phyloP scores from a whole-genome alignment of 768 basidiomycete species.

The Suillus subalutaceus region DNA sequence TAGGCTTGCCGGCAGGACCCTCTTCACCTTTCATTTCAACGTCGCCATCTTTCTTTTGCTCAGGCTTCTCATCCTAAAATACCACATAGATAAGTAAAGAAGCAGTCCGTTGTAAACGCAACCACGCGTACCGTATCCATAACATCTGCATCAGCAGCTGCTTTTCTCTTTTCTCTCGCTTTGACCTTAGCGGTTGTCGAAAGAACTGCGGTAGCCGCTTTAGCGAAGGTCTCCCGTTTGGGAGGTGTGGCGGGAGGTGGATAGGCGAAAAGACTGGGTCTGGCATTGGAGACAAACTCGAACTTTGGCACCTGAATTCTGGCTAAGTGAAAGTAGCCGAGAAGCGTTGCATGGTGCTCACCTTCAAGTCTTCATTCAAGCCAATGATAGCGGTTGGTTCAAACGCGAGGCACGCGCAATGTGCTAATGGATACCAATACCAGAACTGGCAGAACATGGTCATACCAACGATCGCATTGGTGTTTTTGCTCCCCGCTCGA shows the following conservation, averaged over 20 bases:
- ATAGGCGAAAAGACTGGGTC: slow-evolving; percentile 91
- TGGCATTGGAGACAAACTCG: slow-evolving; percentile 87
- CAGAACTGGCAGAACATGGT: slow-evolving; percentile 98
- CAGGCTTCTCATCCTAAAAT: slow-evolving; percentile 55
- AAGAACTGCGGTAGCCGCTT: slow-evolving; percentile 92
- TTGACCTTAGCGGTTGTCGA: slow-evolving; percentile 98
- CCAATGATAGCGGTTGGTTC: slow-evolving; percentile 96
- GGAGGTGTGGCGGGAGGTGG: slow-evolving; percentile 84
- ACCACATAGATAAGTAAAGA: slow-evolving; percentile 19
- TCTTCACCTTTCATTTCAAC: slow-evolving; percentile 82
- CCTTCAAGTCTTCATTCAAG: slow-evolving; percentile 83
- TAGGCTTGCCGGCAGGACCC: slow-evolving; percentile 43
- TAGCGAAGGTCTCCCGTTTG: slow-evolving; percentile 89
- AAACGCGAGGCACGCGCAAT: slow-evolving; percentile 90
- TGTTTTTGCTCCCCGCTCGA: slow-evolving; percentile 90
- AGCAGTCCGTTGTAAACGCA: background rate
- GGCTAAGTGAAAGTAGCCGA: slow-evolving; percentile 9
- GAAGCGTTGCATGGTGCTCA: background rate
- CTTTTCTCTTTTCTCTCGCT: slow-evolving; percentile 92
- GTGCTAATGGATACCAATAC: slow-evolving; percentile 99
- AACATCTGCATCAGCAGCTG: slow-evolving; percentile 74
- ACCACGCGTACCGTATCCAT: slow-evolving; percentile 75
- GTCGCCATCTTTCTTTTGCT: slow-evolving; percentile 61
- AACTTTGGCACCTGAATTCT: slow-evolving; percentile 83
- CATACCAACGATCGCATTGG: slow-evolving; percentile 97